phyloP scores from a whole-genome alignment of 2,329 filamentous ascomycete species.

The Drechslerella coelobrocha region DNA sequence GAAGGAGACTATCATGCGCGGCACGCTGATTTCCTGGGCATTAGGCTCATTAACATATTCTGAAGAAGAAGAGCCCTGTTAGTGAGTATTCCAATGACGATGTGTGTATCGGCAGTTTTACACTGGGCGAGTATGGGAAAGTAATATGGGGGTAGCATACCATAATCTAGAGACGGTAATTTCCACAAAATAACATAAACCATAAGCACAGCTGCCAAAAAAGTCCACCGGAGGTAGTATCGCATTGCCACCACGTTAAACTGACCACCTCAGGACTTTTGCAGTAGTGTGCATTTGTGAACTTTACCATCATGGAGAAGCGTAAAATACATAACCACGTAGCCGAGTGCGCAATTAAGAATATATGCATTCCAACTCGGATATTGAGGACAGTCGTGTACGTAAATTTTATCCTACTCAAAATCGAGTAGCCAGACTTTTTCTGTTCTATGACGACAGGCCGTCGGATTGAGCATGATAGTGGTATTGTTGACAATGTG shows the following conservation, averaged over 20 bases:
- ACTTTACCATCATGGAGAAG: too few relatives aligned
- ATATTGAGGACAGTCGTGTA: neutral
- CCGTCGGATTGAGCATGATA: too few relatives aligned
- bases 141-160: too few relatives aligned
- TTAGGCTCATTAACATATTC: neutral
- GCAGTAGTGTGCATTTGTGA: too few relatives aligned
- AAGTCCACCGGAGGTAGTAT: neutral
- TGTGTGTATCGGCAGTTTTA: neutral
- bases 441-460: too few relatives aligned
- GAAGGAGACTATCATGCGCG: constrained; percentile 6
- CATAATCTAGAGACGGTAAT: neutral
- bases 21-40: neutral
- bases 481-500: too few relatives aligned
- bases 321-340: too few relatives aligned
- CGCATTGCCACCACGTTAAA: neutral
- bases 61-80: too few relatives aligned
- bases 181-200: neutral
- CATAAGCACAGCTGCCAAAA: neutral
- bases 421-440: too few relatives aligned
- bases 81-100: neutral
- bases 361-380: neutral
- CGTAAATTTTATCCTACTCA: too few relatives aligned
- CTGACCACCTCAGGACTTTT: too few relatives aligned
- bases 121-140: too few relatives aligned
- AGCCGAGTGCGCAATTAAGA: neutral